A percentile compares a stretch with the other conserved stretches of the same genome.
phyloP scores from a whole-genome alignment of 75 land plant species.

The Sequoia sempervirens region DNA sequence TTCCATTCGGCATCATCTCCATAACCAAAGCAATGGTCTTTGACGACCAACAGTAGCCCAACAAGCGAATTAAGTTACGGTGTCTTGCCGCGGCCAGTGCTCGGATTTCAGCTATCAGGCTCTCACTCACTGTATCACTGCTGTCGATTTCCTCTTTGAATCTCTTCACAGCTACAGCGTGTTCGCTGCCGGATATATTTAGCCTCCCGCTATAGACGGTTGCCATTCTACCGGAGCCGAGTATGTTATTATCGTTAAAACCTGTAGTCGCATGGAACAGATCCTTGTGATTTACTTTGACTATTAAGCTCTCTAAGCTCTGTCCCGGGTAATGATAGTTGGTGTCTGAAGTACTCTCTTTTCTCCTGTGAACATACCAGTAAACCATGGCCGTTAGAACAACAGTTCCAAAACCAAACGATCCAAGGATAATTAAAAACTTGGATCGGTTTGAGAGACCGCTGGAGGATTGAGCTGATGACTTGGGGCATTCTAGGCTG shows the following conservation, averaged over 20 bases:
- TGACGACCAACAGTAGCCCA: not conserved
- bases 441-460: not conserved
- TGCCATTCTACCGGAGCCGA: not conserved
- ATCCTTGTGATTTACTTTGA: not conserved
- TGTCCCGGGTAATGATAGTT: not conserved
- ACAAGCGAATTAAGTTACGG: not conserved
- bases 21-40: not conserved
- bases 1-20: slow-evolving; percentile 1
- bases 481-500: slow-evolving; percentile 13
- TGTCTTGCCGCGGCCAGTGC: not conserved
- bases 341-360: too few relatives aligned
- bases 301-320: not conserved
- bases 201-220: not conserved
- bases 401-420: not conserved
- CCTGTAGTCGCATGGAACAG: not conserved
- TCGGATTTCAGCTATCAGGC: not conserved
- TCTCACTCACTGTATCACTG: not conserved
- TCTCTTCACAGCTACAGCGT: not conserved
- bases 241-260: not conserved
- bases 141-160: not conserved
- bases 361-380: not conserved
- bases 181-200: not conserved
- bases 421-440: not conserved
- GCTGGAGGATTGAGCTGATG: not conserved
- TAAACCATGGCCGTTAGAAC: not conserved